phyloP scores from a whole-genome alignment of 2,329 filamentous ascomycete species.

The Dryadomyces sulphureus region DNA sequence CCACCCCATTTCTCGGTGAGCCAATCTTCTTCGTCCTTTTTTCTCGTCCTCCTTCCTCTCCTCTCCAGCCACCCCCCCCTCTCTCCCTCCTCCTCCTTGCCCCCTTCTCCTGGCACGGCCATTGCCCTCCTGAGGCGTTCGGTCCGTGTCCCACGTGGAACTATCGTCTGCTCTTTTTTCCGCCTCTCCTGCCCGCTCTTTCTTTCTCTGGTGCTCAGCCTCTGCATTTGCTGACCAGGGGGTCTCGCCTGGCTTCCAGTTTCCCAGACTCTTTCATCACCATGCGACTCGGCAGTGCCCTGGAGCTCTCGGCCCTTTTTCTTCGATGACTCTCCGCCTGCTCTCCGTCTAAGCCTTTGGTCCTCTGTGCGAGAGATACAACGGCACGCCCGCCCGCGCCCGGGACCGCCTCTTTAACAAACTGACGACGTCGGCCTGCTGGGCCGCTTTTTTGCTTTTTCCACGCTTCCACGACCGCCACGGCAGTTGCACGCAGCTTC shows the following conservation, averaged over 20 bases:
- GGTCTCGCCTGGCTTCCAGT: background rate
- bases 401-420: too few relatives aligned
- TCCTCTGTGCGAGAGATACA: too few relatives aligned
- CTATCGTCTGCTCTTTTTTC: too few relatives aligned
- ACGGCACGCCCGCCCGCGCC: too few relatives aligned
- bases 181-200: too few relatives aligned
- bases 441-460: background rate
- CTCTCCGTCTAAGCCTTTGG: background rate
- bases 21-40: background rate
- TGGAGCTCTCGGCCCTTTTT: constrained; percentile 1
- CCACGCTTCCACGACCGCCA: background rate
- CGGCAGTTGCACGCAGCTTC: background rate
- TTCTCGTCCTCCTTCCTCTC: background rate
- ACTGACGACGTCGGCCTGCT: background rate
- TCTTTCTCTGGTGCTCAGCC: too few relatives aligned
- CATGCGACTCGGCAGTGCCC: constrained; percentile 5
- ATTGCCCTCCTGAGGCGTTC: background rate
- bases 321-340: constrained; percentile 5
- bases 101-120: background rate
- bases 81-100: background rate
- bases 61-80: background rate
- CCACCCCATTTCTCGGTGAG: background rate
- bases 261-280: background rate
- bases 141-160: too few relatives aligned
- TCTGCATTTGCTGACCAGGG: background rate